Evolutionary conservation across 805 yeast species (phyloP).

Genomic region (Lachancea dasiensis): DNA sequence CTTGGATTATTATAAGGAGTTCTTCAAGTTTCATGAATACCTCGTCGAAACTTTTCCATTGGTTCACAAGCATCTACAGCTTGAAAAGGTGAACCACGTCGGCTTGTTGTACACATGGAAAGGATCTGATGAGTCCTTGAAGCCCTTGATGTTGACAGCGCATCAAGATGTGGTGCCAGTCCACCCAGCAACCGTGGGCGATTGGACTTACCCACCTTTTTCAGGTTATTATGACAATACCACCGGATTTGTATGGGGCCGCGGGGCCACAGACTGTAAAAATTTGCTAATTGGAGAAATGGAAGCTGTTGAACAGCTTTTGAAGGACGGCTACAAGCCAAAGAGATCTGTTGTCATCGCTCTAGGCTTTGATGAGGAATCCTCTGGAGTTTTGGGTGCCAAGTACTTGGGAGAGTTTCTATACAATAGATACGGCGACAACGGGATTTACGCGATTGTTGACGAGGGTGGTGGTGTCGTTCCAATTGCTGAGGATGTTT

Average conservation of each 20-base stretch:
- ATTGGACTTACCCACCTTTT: slow-evolving; percentile 69
- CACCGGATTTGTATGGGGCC: slow-evolving; percentile 53
- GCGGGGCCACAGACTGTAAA: slow-evolving; percentile 77
- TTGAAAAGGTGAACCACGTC: slow-evolving; percentile 51
- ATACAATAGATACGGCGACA: slow-evolving; percentile 49
- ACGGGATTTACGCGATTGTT: slow-evolving; percentile 54
- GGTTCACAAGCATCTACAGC: slow-evolving; percentile 40
- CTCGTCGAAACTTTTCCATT: slow-evolving; percentile 52
- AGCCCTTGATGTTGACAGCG: slow-evolving; percentile 71
- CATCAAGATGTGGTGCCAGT: slow-evolving; percentile 87
- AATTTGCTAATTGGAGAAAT: slow-evolving; percentile 58
- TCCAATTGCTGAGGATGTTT: slow-evolving; percentile 39
- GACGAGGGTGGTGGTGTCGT: slow-evolving; percentile 58
- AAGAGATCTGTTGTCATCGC: slow-evolving; percentile 57
- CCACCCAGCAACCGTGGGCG: slow-evolving; percentile 46
- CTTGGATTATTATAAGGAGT: slow-evolving; percentile 41
- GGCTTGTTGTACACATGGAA: slow-evolving; percentile 62
- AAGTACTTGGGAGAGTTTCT: slow-evolving; percentile 39
- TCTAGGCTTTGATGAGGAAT: slow-evolving; percentile 79
- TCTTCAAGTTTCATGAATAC: slow-evolving; percentile 46
- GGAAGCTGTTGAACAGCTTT: slow-evolving; percentile 55
- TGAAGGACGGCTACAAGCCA: slow-evolving; percentile 47
- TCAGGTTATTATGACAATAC: slow-evolving; percentile 62
- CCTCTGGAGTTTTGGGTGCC: slow-evolving; percentile 62
- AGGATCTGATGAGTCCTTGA: slow-evolving; percentile 47